Conservation (phyloP, 179 eudicot genomes). For the Actinidia arguta region DNA sequence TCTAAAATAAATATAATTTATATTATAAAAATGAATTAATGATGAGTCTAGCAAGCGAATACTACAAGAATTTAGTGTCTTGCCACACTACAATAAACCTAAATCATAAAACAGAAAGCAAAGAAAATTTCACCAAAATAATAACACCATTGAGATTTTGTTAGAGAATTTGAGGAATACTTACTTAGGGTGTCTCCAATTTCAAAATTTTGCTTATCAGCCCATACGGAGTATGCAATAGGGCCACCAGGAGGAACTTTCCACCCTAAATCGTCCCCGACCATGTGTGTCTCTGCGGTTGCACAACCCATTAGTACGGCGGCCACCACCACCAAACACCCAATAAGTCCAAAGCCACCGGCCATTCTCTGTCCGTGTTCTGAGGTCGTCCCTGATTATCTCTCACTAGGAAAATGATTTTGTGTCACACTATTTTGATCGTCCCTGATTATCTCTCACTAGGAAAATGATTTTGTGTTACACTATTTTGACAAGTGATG, state of each 20-base stretch:
- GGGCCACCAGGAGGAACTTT: slow-evolving; percentile 23
- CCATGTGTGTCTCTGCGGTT: slow-evolving; percentile 12
- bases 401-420: background rate
- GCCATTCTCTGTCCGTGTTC: slow-evolving; percentile 3
- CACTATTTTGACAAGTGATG: background rate
- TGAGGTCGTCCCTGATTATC: slow-evolving; percentile 4
- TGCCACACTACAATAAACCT: too few relatives aligned
- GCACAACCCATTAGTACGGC: background rate
- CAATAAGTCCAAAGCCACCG: background rate
- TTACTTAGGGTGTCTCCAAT: slow-evolving; percentile 33
- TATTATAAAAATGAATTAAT: too few relatives aligned
- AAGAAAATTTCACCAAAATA: too few relatives aligned
- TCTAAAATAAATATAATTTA: too few relatives aligned
- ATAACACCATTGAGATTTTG: background rate
- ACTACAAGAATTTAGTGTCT: too few relatives aligned
- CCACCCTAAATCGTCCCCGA: slow-evolving; percentile 33
- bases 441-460: background rate
- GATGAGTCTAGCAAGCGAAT: too few relatives aligned
- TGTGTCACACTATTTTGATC: too few relatives aligned
- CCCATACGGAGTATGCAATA: slow-evolving; percentile 25
- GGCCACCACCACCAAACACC: slow-evolving; percentile 1
- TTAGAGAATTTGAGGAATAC: background rate
- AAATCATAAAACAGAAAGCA: too few relatives aligned
- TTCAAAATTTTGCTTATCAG: slow-evolving; percentile 19
- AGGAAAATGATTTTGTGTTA: background rate